These are phyloP conservation scores for Chaetomium globosum DNA, from an alignment of 2,329 filamentous ascomycete species.

Conservation along the genomic window DNA sequence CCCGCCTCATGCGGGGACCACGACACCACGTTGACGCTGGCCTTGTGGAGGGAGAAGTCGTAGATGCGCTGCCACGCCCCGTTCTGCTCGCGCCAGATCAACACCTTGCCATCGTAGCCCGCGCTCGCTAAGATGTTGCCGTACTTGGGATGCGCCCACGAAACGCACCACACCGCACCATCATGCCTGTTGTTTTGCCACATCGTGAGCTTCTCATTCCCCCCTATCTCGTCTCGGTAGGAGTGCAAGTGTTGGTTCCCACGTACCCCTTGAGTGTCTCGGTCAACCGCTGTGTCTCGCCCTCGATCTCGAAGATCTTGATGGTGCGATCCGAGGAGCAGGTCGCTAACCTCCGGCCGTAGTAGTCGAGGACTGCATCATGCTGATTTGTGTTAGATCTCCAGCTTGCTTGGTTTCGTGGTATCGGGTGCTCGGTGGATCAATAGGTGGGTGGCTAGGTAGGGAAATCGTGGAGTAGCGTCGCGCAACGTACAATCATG, in stretches of 20 bases:
- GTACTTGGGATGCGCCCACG: slow-evolving; percentile 98
- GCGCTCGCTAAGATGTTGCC: slow-evolving; percentile 96
- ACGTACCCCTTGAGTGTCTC: slow-evolving; percentile 92
- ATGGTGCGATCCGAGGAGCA: slow-evolving; percentile 98
- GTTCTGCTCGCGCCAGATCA: slow-evolving; percentile 93
- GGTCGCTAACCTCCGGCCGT: slow-evolving; percentile 91
- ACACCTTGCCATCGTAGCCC: slow-evolving; percentile 95
- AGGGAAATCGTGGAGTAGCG: slow-evolving; percentile 45
- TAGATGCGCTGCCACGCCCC: slow-evolving; percentile 82
- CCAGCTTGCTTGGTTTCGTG: background rate
- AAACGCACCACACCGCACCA: slow-evolving; percentile 95
- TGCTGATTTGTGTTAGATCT: slow-evolving; percentile 60
- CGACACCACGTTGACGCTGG: slow-evolving; percentile 92
- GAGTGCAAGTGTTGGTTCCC: slow-evolving; percentile 20
- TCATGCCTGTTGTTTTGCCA: slow-evolving; percentile 68
- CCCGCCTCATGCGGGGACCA: slow-evolving; percentile 98
- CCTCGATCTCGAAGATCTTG: slow-evolving; percentile 98
- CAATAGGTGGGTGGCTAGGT: slow-evolving; percentile 7
- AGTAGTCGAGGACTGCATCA: slow-evolving; percentile 98
- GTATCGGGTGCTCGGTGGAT: background rate
- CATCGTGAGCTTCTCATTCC: slow-evolving; percentile 19
- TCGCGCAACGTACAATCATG: slow-evolving; percentile 91
- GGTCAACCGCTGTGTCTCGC: slow-evolving; percentile 82
- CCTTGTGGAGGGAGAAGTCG: slow-evolving; percentile 91
- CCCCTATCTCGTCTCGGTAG: background rate